Percentiles rank a stretch among this genome's conserved stretches.
These are phyloP conservation scores for Clathrus columnatus DNA, from an alignment of 768 basidiomycete species.

Conservation along the genomic window DNA sequence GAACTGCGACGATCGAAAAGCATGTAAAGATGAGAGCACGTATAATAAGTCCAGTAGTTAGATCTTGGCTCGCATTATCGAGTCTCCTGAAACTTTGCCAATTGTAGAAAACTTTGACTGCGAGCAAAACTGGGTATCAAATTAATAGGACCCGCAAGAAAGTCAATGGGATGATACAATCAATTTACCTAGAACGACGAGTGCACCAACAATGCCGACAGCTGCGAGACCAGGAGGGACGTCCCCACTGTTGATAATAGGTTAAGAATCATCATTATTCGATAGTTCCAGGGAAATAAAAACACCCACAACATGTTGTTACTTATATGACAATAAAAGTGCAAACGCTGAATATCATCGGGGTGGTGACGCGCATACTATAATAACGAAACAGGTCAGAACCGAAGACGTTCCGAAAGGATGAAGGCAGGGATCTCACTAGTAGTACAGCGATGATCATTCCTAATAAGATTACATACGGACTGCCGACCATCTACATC, in stretches of 20 bases:
- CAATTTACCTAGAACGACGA: background rate
- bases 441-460: background rate
- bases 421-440: background rate
- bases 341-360: background rate
- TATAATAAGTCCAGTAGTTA: background rate
- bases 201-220: background rate
- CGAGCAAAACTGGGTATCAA: background rate
- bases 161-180: background rate
- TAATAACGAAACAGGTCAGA: no score
- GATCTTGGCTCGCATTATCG: background rate
- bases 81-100: background rate
- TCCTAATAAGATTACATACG: background rate
- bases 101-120: background rate
- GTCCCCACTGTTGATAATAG: background rate
- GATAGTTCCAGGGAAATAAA: background rate
- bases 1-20: background rate
- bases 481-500: background rate
- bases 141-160: background rate
- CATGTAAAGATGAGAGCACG: background rate
- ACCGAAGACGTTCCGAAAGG: no score
- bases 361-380: background rate
- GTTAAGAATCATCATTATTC: background rate
- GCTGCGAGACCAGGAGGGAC: background rate
- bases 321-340: slow-evolving; percentile 2
- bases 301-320: background rate